Percentiles rank a stretch among this genome's conserved stretches.
Evolutionary conservation across 306 rosid genomes (phyloP).

Genomic region (Dalbergia cultrata): DNA sequence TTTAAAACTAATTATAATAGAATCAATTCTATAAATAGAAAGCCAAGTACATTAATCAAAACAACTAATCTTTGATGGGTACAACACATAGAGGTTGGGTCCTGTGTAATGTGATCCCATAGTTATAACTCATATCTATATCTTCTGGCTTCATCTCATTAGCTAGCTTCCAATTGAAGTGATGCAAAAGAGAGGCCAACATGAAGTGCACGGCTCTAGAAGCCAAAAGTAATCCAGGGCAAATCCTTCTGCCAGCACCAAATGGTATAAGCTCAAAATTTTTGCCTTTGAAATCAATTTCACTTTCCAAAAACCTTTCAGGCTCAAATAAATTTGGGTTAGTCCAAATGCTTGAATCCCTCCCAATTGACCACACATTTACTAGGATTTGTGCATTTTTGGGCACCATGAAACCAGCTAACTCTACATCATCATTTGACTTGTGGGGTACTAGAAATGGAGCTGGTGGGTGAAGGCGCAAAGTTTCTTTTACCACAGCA

Average conservation of each 20-base stretch:
- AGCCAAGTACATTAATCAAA: too few species aligned
- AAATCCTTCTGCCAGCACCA: conserved; percentile 45
- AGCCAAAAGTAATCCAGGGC: conserved; percentile 42
- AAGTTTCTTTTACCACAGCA: conserved; percentile 41
- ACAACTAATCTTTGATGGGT: conserved; percentile 15
- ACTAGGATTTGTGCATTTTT: conserved; percentile 39
- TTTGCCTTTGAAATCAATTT: conserved; percentile 43
- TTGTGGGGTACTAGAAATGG: conserved; percentile 49
- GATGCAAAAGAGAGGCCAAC: conserved; percentile 39
- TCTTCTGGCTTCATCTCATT: conserved; percentile 11
- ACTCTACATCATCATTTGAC: conserved; percentile 5
- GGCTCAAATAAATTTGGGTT: conserved; percentile 45
- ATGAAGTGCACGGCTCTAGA: conserved; percentile 2
- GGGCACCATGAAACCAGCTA: conserved; percentile 33
- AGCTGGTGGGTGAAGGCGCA: conserved; percentile 46
- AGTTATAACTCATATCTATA: conserved; percentile 30
- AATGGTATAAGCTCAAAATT: conserved; percentile 43
- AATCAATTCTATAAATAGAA: too few species aligned
- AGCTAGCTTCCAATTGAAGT: conserved; percentile 24
- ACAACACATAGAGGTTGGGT: conserved; percentile 34
- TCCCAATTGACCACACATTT: conserved; percentile 48
- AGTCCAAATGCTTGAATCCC: conserved; percentile 44
- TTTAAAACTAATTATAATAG: too few species aligned
- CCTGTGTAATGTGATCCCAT: conserved; percentile 36
- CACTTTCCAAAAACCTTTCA: conserved; percentile 46